phyloP scores from a whole-genome alignment of 768 basidiomycete genomes.

The Agaricus blazei region DNA sequence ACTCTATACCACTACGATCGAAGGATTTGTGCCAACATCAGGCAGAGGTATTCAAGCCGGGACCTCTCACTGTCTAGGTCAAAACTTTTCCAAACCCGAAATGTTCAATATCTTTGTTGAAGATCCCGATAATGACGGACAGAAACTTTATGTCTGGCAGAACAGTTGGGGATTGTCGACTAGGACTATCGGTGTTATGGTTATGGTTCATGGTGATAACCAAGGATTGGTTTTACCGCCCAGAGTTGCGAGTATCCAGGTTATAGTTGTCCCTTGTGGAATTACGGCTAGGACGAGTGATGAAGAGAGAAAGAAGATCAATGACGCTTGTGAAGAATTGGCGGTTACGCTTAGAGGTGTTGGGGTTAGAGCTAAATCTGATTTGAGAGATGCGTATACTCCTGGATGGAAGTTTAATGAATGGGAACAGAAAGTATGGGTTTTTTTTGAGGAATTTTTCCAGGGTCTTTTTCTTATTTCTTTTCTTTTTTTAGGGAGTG shows the following conservation, averaged over 20 bases:
- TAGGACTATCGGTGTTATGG: slow-evolving; percentile 97
- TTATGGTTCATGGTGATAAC: slow-evolving; percentile 98
- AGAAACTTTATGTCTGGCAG: slow-evolving; percentile 88
- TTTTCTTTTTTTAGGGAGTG: slow-evolving; percentile 61
- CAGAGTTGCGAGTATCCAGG: slow-evolving; percentile 90
- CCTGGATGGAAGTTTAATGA: slow-evolving; percentile 99
- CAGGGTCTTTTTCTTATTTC: too few species aligned
- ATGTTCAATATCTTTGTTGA: slow-evolving; percentile 99
- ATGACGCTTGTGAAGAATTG: slow-evolving; percentile 72
- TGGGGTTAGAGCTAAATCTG: slow-evolving; percentile 82
- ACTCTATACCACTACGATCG: slow-evolving; percentile 95
- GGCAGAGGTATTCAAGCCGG: slow-evolving; percentile 97
- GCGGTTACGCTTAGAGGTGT: slow-evolving; percentile 66
- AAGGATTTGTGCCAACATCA: slow-evolving; percentile 95
- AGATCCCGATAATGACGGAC: slow-evolving; percentile 64
- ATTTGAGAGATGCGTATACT: slow-evolving; percentile 92
- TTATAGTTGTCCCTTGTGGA: slow-evolving; percentile 88
- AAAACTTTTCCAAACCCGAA: slow-evolving; percentile 92
- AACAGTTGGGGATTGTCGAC: slow-evolving; percentile 98
- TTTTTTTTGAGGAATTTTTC: background rate
- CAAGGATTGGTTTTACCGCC: slow-evolving; percentile 97
- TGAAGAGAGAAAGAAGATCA: slow-evolving; percentile 63
- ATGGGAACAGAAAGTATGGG: slow-evolving; percentile 91
- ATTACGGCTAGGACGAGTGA: slow-evolving; percentile 82
- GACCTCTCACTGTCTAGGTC: slow-evolving; percentile 97